Conservation (phyloP, 495 filamentous ascomycete species). For the Aspergillus baeticus region DNA sequence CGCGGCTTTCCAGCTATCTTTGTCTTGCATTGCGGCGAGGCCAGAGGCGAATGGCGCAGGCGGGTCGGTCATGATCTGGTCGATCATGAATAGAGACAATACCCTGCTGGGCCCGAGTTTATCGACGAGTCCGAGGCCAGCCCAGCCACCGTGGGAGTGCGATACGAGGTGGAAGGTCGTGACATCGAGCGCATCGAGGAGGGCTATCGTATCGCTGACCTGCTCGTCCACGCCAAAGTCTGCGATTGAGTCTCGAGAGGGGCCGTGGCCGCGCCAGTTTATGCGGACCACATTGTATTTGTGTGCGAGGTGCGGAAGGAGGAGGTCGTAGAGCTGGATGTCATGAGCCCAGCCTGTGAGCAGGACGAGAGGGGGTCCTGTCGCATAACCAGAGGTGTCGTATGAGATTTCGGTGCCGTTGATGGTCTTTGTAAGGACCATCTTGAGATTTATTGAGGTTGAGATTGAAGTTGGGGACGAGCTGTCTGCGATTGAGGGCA, state of each 20-base stretch:
- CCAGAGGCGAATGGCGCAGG: background rate
- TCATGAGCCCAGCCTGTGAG: conserved; percentile 4
- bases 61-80: conserved; percentile 1
- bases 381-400: background rate
- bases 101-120: background rate
- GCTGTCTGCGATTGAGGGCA: no score
- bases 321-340: background rate
- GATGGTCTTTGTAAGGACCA: background rate
- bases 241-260: background rate
- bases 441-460: background rate
- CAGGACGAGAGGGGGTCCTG: background rate
- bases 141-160: no score
- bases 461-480: no score
- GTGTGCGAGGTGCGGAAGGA: background rate
- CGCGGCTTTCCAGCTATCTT: background rate
- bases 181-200: background rate
- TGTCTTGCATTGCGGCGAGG: background rate
- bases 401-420: conserved; percentile 2
- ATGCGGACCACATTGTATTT: background rate
- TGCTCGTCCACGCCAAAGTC: background rate
- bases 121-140: no score
- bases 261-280: background rate
- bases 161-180: no score
- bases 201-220: background rate
- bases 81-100: background rate